Base-by-base conservation (phyloP, 345 rosid species). In the Eucalyptus curtisii region DNA sequence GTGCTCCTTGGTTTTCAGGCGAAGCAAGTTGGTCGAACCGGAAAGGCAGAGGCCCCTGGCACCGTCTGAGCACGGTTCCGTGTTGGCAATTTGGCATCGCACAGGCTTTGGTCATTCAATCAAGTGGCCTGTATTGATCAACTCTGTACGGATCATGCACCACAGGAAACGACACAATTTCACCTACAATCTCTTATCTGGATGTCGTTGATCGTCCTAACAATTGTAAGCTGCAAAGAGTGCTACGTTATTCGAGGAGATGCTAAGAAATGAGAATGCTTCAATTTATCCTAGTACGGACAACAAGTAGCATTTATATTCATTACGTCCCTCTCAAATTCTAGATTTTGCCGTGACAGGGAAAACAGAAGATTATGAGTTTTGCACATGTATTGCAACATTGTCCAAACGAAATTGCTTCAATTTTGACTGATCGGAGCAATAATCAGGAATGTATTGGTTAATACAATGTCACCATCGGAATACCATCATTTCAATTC, bases 1-100 rank as follows among this genome's bases (percentile, higher is more conserved):
- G 90, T 94, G 96, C 52, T 91, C 94, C 49, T 80, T 92, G 10
- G 96, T 95, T 49, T 95, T 95, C 90, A 88, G 93, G 84, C 93
- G 89, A 84, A 90, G 90, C 30, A 4, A 55, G 30, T 22, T 4
- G 13, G 61, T 55, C 30, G 27, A 55, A 55, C 61, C 61, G 30
- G 30, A 55, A 24, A 55, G 30, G 61, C 57, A 24, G 27, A 0
- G 27, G 61, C 30, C 61, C 61, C 61, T 55, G 27, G 61, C 61
- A 24, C 27, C 27, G 30, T 55, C 61, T 55, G 61, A 55, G 61
- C 61, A 24, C 1, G 27, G 61, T 55, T 55, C 61, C 61, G 30
- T 2, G 5, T 4, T 55, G 5, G 61, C 61, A 55, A 55, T 55
- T 55, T 22, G 61, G 27, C 61, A 55, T 22, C 11, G 61, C 61